These are phyloP conservation scores for Pythium biforme DNA, from an alignment of 352 stramenopile species.

Conservation along the genomic window DNA sequence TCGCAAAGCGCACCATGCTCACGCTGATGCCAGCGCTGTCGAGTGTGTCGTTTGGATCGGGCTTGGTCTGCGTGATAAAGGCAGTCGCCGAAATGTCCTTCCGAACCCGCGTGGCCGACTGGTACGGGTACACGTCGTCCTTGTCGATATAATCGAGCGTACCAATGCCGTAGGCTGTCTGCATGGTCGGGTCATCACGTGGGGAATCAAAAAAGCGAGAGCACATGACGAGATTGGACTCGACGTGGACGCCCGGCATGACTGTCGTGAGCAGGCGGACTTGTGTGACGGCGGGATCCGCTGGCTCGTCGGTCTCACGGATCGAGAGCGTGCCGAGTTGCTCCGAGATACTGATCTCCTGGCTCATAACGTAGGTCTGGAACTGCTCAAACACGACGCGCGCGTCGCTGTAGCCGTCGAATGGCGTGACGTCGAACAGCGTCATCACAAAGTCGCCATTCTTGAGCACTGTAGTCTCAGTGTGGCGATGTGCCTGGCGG, in stretches of 20 bases:
- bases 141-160: conserved; percentile 17
- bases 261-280: conserved; percentile 5
- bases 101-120: conserved; percentile 3
- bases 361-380: conserved; percentile 7
- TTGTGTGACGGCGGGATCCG: background rate
- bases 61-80: conserved; percentile 11
- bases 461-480: conserved; percentile 11
- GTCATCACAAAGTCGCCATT: conserved; percentile 21
- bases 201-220: conserved; percentile 10
- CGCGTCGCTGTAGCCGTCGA: conserved; percentile 13
- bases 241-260: conserved; percentile 1
- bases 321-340: conserved; percentile 19
- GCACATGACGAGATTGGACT: conserved; percentile 20
- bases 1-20: conserved; percentile 11
- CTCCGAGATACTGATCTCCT: conserved; percentile 23
- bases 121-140: conserved; percentile 21
- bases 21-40: background rate
- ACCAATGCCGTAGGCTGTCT: conserved; percentile 2
- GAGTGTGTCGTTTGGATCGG: background rate
- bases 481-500: conserved; percentile 13
- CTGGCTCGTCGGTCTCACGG: conserved; percentile 13
- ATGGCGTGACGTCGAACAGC: conserved; percentile 14
- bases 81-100: conserved; percentile 7
- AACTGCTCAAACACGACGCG: conserved; percentile 18
- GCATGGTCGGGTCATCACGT: background rate